Percentiles rank a stretch among this genome's conserved stretches.
Conservation (phyloP, 768 basidiomycete genomes). For the Hygrocybe punicea region DNA sequence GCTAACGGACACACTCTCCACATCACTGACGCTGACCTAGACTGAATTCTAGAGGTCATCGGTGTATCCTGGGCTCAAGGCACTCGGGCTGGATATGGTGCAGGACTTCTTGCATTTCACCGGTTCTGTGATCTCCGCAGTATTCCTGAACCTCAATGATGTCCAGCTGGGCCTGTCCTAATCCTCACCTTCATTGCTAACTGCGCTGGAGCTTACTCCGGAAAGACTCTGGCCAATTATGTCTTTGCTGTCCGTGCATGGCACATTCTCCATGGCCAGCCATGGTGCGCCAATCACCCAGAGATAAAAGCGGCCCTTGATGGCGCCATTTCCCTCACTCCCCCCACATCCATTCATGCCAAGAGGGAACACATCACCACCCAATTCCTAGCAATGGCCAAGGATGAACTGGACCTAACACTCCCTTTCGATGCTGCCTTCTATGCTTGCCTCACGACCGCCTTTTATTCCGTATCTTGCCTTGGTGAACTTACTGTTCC, state of each 20-base stretch:
- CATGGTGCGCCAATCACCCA: slow-evolving; percentile 25
- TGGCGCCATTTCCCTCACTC: slow-evolving; percentile 30
- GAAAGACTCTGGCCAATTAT: slow-evolving; percentile 36
- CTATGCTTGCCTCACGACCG: slow-evolving; percentile 37
- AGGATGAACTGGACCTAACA: slow-evolving; percentile 22
- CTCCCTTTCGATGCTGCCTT: slow-evolving; percentile 34
- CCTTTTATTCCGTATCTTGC: slow-evolving; percentile 35
- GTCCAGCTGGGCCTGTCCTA: slow-evolving; percentile 24
- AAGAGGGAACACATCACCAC: slow-evolving; percentile 32
- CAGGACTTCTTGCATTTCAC: slow-evolving; percentile 39
- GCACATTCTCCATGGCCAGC: slow-evolving; percentile 43
- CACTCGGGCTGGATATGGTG: slow-evolving; percentile 37
- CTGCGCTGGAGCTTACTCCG: slow-evolving; percentile 32
- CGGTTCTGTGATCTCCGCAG: slow-evolving; percentile 34
- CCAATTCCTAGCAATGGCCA: slow-evolving; percentile 19
- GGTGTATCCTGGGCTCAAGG: slow-evolving; percentile 24
- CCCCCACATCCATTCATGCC: slow-evolving; percentile 25
- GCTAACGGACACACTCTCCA: not conserved
- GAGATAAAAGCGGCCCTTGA: slow-evolving; percentile 29
- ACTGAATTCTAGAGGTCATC: slow-evolving; percentile 25
- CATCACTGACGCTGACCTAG: slow-evolving; percentile 26
- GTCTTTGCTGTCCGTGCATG: slow-evolving; percentile 41
- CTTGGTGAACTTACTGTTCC: slow-evolving; percentile 40
- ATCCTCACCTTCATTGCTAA: slow-evolving; percentile 31
- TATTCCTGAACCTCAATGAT: slow-evolving; percentile 31